These are phyloP conservation scores for Metarhizium guizhouense DNA, from an alignment of 2,329 filamentous ascomycete genomes.

Conservation along the genomic window DNA sequence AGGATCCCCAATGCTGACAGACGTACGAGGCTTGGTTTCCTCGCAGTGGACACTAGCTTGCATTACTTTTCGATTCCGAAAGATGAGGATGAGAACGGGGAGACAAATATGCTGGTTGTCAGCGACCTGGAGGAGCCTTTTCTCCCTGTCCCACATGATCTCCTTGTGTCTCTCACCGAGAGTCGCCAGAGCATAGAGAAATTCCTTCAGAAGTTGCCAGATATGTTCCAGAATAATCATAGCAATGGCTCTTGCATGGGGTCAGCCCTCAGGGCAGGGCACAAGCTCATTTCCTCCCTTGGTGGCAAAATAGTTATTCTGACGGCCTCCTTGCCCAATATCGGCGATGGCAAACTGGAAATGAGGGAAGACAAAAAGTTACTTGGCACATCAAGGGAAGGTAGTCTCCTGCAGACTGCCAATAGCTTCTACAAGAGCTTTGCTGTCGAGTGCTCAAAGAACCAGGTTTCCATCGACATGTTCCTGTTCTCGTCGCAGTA, in stretches of 20 bases:
- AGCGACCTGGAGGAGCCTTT: slow-evolving; percentile 96
- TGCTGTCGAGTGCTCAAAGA: slow-evolving; percentile 96
- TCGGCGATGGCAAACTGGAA: slow-evolving; percentile 82
- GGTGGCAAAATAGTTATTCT: slow-evolving; percentile 93
- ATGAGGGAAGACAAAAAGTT: slow-evolving; percentile 96
- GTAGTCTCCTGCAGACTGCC: slow-evolving; percentile 74
- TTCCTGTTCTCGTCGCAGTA: slow-evolving; percentile 94
- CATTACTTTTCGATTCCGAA: slow-evolving; percentile 95
- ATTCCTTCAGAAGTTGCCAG: slow-evolving; percentile 82
- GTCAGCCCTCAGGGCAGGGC: slow-evolving; percentile 81
- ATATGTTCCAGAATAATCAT: slow-evolving; percentile 95
- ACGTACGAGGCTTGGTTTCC: slow-evolving; percentile 84
- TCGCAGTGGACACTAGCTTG: slow-evolving; percentile 87
- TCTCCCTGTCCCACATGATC: slow-evolving; percentile 83
- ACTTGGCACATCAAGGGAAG: slow-evolving; percentile 89
- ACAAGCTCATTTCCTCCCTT: slow-evolving; percentile 89
- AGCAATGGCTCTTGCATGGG: slow-evolving; percentile 90
- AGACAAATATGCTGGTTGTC: slow-evolving; percentile 86
- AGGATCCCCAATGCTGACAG: slow-evolving; percentile 97
- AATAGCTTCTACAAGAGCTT: slow-evolving; percentile 99
- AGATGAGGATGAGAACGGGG: slow-evolving; percentile 74
- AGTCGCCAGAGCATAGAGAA: slow-evolving; percentile 84
- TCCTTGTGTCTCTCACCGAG: slow-evolving; percentile 82
- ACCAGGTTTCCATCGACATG: slow-evolving; percentile 97
- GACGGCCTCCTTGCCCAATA: slow-evolving; percentile 79